Conservation (phyloP, 106 monocot species). For the Phalaenopsis aphrodite region DNA sequence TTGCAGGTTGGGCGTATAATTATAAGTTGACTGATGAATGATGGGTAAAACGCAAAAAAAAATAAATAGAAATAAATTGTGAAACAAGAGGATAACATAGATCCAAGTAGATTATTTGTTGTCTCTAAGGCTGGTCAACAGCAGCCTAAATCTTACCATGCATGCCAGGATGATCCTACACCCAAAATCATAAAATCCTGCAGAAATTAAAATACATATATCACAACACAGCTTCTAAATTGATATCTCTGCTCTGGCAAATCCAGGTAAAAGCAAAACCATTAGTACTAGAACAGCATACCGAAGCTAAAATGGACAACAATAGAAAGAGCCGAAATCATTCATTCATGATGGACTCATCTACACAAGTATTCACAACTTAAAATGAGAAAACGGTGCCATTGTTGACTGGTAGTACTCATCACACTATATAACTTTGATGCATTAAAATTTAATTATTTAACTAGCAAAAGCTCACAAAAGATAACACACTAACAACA, state of each 20-base stretch:
- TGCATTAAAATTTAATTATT: neutral
- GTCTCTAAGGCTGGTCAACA: conserved; percentile 3
- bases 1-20: neutral
- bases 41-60: neutral
- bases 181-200: conserved; percentile 62
- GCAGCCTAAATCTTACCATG: conserved; percentile 55
- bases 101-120: conserved; percentile 1
- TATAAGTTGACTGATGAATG: neutral
- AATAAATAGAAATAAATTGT: neutral
- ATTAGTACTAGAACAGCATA: neutral
- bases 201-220: conserved; percentile 65
- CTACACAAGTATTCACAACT: neutral
- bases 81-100: neutral
- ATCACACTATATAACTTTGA: neutral
- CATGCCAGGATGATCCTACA: conserved; percentile 48
- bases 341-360: neutral
- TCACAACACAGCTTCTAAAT: conserved; percentile 39
- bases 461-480: neutral
- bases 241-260: neutral
- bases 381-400: neutral
- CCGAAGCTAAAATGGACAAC: neutral
- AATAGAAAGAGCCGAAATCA: neutral
- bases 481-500: neutral
- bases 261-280: conserved; percentile 3
- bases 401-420: neutral